These are phyloP conservation scores for Ceratobasidium sp. DNA, from an alignment of 1,284 basidiomycete genomes.

Conservation along the genomic window DNA sequence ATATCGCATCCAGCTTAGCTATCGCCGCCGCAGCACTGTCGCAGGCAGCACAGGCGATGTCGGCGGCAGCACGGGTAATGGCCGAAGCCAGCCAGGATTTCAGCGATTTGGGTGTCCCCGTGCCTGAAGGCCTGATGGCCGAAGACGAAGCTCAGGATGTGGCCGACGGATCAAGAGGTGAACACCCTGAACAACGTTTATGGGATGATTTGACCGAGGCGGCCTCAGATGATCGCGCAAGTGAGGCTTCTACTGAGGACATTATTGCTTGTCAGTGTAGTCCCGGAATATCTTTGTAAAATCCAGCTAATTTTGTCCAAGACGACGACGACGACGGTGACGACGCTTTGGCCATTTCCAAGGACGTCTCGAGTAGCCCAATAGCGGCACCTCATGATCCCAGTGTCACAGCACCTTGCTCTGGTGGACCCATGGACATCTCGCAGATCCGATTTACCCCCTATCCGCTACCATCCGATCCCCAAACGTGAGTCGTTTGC, in stretches of 20 bases:
- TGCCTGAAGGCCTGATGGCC: not conserved
- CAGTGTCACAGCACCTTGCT: not conserved
- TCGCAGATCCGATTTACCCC: slow-evolving; percentile 10
- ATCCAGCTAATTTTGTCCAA: not conserved
- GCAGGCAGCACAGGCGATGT: not conserved
- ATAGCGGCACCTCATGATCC: not conserved
- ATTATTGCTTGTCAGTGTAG: not conserved
- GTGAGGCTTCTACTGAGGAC: not conserved
- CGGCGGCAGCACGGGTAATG: slow-evolving; percentile 1
- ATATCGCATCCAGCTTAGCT: not conserved
- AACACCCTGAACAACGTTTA: not conserved
- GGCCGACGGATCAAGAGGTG: not conserved
- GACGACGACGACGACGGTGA: not conserved
- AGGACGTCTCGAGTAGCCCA: not conserved
- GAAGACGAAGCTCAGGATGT: not conserved
- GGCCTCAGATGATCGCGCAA: not conserved
- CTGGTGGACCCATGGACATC: slow-evolving; percentile 10
- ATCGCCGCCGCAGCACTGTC: slow-evolving; percentile 7
- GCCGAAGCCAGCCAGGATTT: not conserved
- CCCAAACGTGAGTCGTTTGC: not conserved
- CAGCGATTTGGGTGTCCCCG: not conserved
- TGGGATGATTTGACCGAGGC: not conserved
- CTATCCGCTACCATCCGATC: not conserved
- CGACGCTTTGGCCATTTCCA: not conserved
- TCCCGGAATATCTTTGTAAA: not conserved